phyloP scores from a whole-genome alignment of 345 rosid genomes.

The Salix purpurea region DNA sequence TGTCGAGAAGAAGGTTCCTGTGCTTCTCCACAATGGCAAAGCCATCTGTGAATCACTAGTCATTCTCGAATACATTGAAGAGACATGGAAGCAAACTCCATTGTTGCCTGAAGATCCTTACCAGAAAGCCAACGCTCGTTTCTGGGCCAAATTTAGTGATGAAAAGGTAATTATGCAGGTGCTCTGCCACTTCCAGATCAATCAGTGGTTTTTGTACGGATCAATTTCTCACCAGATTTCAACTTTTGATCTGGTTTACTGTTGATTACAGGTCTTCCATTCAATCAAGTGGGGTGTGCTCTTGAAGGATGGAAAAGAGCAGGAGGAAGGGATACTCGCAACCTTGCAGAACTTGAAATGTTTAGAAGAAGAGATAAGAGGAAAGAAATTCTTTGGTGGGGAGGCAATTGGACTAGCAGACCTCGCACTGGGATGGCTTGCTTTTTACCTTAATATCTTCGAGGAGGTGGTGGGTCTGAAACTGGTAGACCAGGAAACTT shows the following conservation, averaged over 20 bases:
- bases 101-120: constrained; percentile 8
- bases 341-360: neutral
- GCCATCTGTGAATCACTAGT: constrained; percentile 1
- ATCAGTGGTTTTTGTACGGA: neutral
- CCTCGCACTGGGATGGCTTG: constrained; percentile 17
- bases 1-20: neutral
- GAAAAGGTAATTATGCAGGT: constrained; percentile 1
- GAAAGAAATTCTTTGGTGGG: constrained; percentile 8
- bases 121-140: neutral
- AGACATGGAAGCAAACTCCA: constrained; percentile 6
- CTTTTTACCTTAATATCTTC: neutral
- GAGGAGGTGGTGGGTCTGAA: neutral
- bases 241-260: neutral
- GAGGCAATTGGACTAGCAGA: constrained; percentile 11
- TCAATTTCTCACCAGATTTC: neutral
- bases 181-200: neutral
- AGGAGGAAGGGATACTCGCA: neutral
- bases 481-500: neutral
- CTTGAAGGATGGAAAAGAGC: neutral
- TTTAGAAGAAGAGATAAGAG: constrained; percentile 10
- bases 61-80: constrained; percentile 7
- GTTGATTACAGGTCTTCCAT: neutral
- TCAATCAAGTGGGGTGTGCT: neutral
- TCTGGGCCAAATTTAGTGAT: constrained; percentile 6
- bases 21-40: constrained; percentile 4